phyloP scores from a whole-genome alignment of 805 yeast genomes.

The Yamadazyma philogaea region DNA sequence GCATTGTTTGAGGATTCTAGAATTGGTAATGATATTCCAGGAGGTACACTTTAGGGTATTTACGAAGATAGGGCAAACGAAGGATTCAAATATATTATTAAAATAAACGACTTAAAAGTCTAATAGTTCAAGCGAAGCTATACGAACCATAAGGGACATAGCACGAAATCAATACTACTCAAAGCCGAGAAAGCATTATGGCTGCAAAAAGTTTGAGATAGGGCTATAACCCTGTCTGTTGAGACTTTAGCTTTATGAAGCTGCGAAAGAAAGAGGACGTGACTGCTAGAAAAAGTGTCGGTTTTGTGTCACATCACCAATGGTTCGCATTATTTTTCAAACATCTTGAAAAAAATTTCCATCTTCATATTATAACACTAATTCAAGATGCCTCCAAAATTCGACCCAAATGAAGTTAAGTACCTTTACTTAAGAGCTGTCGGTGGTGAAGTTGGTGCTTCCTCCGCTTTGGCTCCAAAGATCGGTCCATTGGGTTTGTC shows the following conservation, averaged over 20 bases:
- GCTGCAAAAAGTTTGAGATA: not conserved
- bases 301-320: constrained; percentile 8
- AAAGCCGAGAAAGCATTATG: not conserved
- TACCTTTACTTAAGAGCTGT: constrained; percentile 98
- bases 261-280: not conserved
- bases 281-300: not conserved
- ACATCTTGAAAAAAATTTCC: constrained; percentile 15
- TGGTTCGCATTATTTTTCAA: constrained; percentile 4
- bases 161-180: too few species aligned
- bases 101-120: too few species aligned
- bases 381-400: constrained; percentile 87
- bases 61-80: not conserved
- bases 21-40: constrained; percentile 44
- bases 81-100: too few species aligned
- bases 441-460: constrained; percentile 99
- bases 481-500: constrained; percentile 99
- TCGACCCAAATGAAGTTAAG: constrained; percentile 98
- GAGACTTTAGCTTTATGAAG: too few species aligned
- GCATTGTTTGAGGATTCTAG: constrained; percentile 34
- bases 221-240: constrained; percentile 4
- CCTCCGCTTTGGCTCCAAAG: constrained; percentile 99
- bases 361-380: constrained; percentile 7
- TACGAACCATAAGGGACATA: too few species aligned
- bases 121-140: too few species aligned
- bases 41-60: constrained; percentile 32